A percentile compares a stretch with the other conserved stretches of the same genome.
Conservation (phyloP, 257 asterid genomes). For the Capsicum chinense region DNA sequence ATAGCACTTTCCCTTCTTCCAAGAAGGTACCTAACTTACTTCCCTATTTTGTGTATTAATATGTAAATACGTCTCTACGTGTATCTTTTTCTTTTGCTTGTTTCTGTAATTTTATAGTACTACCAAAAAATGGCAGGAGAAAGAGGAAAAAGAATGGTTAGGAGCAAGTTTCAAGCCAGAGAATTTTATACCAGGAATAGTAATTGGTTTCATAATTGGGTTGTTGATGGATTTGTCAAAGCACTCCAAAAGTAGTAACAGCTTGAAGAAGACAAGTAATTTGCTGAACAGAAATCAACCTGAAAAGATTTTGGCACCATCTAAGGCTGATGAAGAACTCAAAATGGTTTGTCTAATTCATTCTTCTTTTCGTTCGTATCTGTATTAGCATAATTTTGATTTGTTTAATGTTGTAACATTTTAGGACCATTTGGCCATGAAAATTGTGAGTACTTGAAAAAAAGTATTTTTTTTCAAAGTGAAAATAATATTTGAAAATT, state of each 20-base stretch:
- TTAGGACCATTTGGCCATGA: too few relatives aligned
- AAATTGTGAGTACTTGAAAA: too few relatives aligned
- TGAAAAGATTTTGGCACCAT: conserved; percentile 45
- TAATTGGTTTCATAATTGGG: conserved; percentile 84
- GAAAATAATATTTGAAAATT: too few relatives aligned
- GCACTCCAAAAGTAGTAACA: conserved; percentile 42
- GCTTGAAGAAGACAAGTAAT: conserved; percentile 48
- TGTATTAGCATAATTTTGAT: neutral
- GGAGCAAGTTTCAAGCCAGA: conserved; percentile 90
- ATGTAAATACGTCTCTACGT: neutral
- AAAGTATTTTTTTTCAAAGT: too few relatives aligned
- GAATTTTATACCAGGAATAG: conserved; percentile 87
- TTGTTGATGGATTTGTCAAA: conserved; percentile 67
- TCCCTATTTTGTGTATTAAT: neutral
- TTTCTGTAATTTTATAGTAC: neutral
- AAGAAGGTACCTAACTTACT: conserved; percentile 50
- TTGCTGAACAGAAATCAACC: conserved; percentile 47
- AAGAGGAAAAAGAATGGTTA: conserved; percentile 66
- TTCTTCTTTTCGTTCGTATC: neutral
- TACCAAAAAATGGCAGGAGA: conserved; percentile 38
- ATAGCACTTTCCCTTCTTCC: conserved; percentile 43
- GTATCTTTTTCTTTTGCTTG: neutral
- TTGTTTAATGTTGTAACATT: neutral
- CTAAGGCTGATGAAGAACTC: conserved; percentile 62
- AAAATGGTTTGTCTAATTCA: conserved; percentile 58